These are phyloP conservation scores for Sporisorium scitamineum DNA, from an alignment of 1,284 basidiomycete species.

Conservation along the genomic window DNA sequence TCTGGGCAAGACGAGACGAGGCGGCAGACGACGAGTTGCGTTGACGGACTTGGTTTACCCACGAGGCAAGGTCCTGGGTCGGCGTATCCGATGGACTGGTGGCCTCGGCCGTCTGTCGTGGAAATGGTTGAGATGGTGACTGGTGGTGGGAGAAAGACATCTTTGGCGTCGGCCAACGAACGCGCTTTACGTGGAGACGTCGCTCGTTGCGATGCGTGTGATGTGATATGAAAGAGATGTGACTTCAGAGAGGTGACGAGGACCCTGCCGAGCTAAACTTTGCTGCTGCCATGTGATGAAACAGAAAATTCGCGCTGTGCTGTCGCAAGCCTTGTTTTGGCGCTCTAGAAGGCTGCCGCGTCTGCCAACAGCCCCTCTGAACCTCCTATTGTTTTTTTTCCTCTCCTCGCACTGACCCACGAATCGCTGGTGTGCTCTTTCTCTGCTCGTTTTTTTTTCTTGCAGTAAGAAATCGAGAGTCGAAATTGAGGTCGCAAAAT, in stretches of 20 bases:
- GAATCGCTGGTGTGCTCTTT: no score
- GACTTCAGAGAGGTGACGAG: conserved; percentile 22
- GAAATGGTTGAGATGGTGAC: conserved; percentile 11
- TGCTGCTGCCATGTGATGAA: conserved; percentile 7
- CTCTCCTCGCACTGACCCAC: conserved; percentile 5
- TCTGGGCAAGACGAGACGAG: conserved; percentile 8
- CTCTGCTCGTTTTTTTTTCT: no score
- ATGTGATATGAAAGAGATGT: conserved; percentile 11
- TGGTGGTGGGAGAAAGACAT: conserved; percentile 32
- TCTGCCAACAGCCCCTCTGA: conserved; percentile 7
- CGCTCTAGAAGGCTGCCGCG: background rate
- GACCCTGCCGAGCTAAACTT: conserved; percentile 15
- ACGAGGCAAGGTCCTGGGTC: conserved; percentile 46
- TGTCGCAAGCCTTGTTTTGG: conserved; percentile 2
- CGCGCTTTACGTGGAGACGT: background rate
- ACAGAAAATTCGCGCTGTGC: background rate
- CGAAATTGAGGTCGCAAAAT: conserved; percentile 14
- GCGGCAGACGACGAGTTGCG: conserved; percentile 39
- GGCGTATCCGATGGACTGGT: conserved; percentile 16
- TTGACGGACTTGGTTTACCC: conserved; percentile 45
- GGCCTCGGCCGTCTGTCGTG: conserved; percentile 14
- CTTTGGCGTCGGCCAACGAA: background rate
- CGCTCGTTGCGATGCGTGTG: conserved; percentile 2
- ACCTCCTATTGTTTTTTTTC: conserved; percentile 27
- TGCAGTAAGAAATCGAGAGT: background rate